Evolutionary conservation across 176 grass and related monocot species (phyloP).

Genomic region (Saccharum spontaneum): DNA sequence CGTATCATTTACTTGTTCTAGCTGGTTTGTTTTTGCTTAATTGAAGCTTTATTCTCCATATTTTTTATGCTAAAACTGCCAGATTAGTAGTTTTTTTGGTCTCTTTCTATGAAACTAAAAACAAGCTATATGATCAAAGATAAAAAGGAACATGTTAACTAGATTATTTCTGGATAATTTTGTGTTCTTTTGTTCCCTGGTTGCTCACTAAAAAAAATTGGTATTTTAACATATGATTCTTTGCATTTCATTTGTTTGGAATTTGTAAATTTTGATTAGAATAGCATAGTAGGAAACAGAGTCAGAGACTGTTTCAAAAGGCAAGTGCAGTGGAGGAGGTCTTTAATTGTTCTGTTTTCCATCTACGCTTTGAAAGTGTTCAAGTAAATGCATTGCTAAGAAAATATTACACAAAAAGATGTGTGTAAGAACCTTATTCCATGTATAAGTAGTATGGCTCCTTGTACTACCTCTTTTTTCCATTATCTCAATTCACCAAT

Average conservation of each 20-base stretch:
- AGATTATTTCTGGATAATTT: background rate
- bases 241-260: background rate
- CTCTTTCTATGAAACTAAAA: conserved; percentile 14
- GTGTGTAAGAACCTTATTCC: background rate
- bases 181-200: background rate
- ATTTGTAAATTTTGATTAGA: background rate
- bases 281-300: background rate
- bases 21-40: too few species aligned
- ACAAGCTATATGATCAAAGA: background rate
- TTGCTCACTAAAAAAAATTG: background rate
- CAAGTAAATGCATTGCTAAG: background rate
- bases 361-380: background rate
- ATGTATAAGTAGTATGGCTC: background rate
- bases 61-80: background rate
- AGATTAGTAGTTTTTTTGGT: conserved; percentile 2
- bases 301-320: background rate
- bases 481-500: conserved; percentile 3
- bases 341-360: background rate
- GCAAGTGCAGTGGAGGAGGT: background rate
- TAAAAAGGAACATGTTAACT: background rate
- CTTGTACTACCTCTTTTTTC: background rate
- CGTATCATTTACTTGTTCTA: too few species aligned
- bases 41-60: conserved; percentile 7
- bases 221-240: background rate
- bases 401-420: background rate